Evolutionary conservation across 2,329 filamentous ascomycete species (phyloP), one percentile per base, ranked within the genome.

Genomic region (Nemania sp.): DNA sequence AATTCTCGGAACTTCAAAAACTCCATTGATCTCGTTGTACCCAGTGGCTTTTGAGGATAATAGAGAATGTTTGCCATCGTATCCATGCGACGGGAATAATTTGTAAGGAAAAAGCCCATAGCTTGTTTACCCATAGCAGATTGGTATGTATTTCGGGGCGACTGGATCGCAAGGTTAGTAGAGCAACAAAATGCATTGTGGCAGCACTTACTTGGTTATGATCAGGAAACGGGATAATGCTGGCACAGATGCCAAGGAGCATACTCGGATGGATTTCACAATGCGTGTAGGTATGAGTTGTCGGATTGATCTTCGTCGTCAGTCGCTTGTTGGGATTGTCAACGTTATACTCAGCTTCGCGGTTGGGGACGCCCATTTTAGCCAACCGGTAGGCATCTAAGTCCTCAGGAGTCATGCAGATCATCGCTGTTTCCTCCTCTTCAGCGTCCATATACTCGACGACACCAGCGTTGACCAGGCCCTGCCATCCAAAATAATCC

Each of bases 111-210:
- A 66, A 97, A 92, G 69, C 95, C 94, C 95, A 99, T 99, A 59
- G 94, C 94, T 82, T 99, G 94, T 76, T 99, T 99, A 79, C 95
- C 94, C 94, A 99, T 99, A 70, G 94, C 94, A 66, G 93, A 97
- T 76, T 97, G 93, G 73, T 97, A 99, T 3, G 93, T 97, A 71
- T 99, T 99, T 88, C 94, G 89, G 62, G 94, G 94, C 59, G 93
- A 97, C 83, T 95, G 68, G 28, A 42, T 15, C 31, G 17, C 8
- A 42, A 41, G 31, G 63, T 78, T 68, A 79, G 70, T 58, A 64
- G 45, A 3, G 17, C 39, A 45, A 22, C 5, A 11, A 47, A 41
- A 48, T 7, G 6, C 11, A 15, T 9, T 9, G 7, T 1, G 8
- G 11, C 11, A 12, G 2, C 7, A 45, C 79, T 65, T 79, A 86